Base-by-base conservation (phyloP, 768 basidiomycete genomes). In the Polyporus arcularius region DNA sequence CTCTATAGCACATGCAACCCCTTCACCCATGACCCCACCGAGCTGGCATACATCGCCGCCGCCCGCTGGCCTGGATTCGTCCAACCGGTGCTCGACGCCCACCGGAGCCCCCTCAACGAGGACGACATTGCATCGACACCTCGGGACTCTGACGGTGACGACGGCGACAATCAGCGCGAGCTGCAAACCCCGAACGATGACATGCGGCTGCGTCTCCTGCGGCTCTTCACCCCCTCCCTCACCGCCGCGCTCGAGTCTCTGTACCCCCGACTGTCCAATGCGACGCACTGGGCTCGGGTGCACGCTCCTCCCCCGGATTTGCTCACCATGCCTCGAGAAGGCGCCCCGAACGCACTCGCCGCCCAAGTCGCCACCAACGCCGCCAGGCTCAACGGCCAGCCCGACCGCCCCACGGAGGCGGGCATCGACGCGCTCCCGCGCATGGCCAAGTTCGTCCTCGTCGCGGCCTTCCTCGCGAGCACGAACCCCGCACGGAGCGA, bases 401-500 rank as follows among this genome's bases (percentile, higher is more conserved):
- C 39, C 7, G 56, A 54, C 26, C 58, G 57, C 4, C 55, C 59
- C 4, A n/a, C 55, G 11, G 35, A 67, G 50, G 67, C 55, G 35
- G 47, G 55, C 30, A 68, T 78, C 15, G 70, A 71, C 4, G 72
- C 76, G 18, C 76, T 89, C 39, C 86, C 88, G 1, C 80, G 82
- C 4, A 83, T 90, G 79, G 85, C 86, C 21, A 89, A 89, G 67
- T 94, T 85, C 66, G 78, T 94, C 26, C 74, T 95, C 4, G 72
- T 94, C 4, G 89, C 91, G 0, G 83, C 87, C 1, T 96, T 87
- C 68, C 74, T 94, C 42, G 92, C 93, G 5, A 92, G 92, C 43
- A 89, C 88, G 43, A 97, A 96, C 68, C 94, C 94, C 2, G 73
- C 86, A 0, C 88, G 86, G 68, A 87, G 85, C 9, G 94, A 96